Base-by-base conservation (phyloP, 1,284 basidiomycete species). In the Gymnopus androsaceus region DNA sequence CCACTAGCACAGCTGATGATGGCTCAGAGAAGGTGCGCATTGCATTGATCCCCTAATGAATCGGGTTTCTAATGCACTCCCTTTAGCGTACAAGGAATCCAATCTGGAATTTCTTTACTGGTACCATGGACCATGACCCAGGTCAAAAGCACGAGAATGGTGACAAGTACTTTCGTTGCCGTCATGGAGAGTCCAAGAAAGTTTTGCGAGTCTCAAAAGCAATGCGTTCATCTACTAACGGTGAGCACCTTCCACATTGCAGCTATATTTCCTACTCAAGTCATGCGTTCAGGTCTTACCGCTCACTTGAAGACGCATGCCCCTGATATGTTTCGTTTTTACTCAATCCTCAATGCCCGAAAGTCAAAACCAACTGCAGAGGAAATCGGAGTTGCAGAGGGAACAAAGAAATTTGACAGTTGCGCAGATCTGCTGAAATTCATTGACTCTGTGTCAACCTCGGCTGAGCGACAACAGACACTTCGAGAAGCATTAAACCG, bases 61-160 rank as follows among this genome's bases (percentile, higher is more conserved):
- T n/a, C n/a, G n/a, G n/a, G n/a, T n/a, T 33, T 33, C 31, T 33
- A 33, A 33, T 14, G 14, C 14, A 33, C 31, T 33, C 14, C 31
- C 7, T 33, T 38, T 38, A 7, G n/a, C 9, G 37, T 11, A n/a
- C n/a, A 7, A 8, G 27, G 8, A 64, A 62, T 40, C 57, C 63
- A 7, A 61, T 67, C 21, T 63, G 66, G 54, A 41, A 42, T 15
- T 67, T 67, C 50, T 67, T 63, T 48, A 37, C 63, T 31, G 40
- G 47, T 2, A 55, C 63, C 17, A 37, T 36, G 8, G 17, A 30
- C 4, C 44, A 42, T 28, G 19, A 15, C 1, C 33, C 59, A 15
- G 54, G 61, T 15, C 30, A n/a, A 9, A 7, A 50, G 15, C 55
- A 54, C 8, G 42, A 46, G 12, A n/a, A 41, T 12, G 65, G 59